Percentiles rank a stretch among this genome's conserved stretches.
These are phyloP conservation scores for Trichoderma brevicompactum DNA, from an alignment of 2,329 filamentous ascomycete genomes.

Conservation along the genomic window DNA sequence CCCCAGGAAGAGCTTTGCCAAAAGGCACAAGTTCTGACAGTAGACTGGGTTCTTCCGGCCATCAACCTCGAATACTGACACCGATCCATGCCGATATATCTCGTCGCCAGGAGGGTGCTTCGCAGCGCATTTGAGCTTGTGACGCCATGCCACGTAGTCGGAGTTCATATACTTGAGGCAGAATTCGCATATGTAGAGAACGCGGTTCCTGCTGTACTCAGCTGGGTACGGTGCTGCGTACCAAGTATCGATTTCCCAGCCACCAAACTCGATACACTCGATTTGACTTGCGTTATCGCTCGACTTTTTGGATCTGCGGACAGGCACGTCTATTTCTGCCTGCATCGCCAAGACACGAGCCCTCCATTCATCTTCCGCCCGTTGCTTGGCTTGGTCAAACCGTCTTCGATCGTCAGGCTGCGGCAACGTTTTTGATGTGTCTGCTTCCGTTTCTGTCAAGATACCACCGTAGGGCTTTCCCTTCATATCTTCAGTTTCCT, in stretches of 20 bases:
- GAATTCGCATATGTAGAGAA: slow-evolving; percentile 99
- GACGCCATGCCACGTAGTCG: slow-evolving; percentile 95
- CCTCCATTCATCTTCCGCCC: slow-evolving; percentile 91
- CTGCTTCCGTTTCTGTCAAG: slow-evolving; percentile 83
- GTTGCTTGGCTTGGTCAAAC: slow-evolving; percentile 88
- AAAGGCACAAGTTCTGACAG: slow-evolving; percentile 93
- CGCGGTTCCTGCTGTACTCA: slow-evolving; percentile 94
- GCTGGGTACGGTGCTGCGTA: slow-evolving; percentile 98
- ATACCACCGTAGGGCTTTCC: slow-evolving; percentile 96
- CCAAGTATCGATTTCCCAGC: slow-evolving; percentile 98
- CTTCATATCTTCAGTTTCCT: slow-evolving; percentile 85
- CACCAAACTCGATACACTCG: slow-evolving; percentile 97
- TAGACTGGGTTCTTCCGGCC: slow-evolving; percentile 98
- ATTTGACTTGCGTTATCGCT: slow-evolving; percentile 93
- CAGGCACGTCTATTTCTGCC: slow-evolving; percentile 63
- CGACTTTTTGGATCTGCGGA: slow-evolving; percentile 72
- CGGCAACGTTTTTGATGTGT: slow-evolving; percentile 87
- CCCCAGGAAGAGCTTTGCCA: slow-evolving; percentile 96
- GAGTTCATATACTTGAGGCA: slow-evolving; percentile 99
- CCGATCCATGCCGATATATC: slow-evolving; percentile 88
- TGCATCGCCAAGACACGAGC: slow-evolving; percentile 64
- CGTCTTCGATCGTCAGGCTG: slow-evolving; percentile 77
- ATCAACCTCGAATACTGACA: slow-evolving; percentile 97
- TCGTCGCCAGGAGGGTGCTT: slow-evolving; percentile 98
- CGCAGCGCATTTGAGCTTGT: slow-evolving; percentile 94